Evolutionary conservation across 202 grass and related monocot genomes (phyloP).

Genomic region (Alloteropsis angusta): DNA sequence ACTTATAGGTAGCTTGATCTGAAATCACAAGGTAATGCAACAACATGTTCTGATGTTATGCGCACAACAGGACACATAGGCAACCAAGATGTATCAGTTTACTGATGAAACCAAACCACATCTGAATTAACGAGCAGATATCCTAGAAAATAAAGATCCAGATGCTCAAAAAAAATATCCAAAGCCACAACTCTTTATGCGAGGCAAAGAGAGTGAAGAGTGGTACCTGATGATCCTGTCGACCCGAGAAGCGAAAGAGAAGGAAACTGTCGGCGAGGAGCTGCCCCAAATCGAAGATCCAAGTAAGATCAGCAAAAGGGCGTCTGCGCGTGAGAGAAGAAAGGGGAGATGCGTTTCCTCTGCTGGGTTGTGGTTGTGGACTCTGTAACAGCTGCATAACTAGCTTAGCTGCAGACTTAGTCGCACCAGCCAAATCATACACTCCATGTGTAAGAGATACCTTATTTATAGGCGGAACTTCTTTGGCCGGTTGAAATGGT

Average conservation of each 20-base stretch:
- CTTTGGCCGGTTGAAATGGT: neutral
- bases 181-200: neutral
- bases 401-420: neutral
- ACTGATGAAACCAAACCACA: neutral
- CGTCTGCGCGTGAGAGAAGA: neutral
- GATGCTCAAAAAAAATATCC: neutral
- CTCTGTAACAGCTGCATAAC: neutral
- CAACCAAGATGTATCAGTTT: too few relatives aligned
- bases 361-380: neutral
- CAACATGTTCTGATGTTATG: neutral
- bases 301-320: neutral
- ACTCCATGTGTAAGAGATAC: neutral
- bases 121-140: neutral
- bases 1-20: neutral
- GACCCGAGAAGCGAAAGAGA: neutral
- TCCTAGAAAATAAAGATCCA: neutral
- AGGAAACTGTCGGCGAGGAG: too few relatives aligned
- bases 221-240: slow-evolving; percentile 8
- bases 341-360: neutral
- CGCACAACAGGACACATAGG: neutral
- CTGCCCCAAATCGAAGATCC: neutral
- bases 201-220: neutral
- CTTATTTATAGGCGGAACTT: neutral
- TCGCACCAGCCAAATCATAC: too few relatives aligned
- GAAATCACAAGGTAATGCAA: neutral